Evolutionary conservation across 1,284 basidiomycete genomes (phyloP), one percentile per base, ranked within the genome.

Genomic region (Takashimella tepidaria): DNA sequence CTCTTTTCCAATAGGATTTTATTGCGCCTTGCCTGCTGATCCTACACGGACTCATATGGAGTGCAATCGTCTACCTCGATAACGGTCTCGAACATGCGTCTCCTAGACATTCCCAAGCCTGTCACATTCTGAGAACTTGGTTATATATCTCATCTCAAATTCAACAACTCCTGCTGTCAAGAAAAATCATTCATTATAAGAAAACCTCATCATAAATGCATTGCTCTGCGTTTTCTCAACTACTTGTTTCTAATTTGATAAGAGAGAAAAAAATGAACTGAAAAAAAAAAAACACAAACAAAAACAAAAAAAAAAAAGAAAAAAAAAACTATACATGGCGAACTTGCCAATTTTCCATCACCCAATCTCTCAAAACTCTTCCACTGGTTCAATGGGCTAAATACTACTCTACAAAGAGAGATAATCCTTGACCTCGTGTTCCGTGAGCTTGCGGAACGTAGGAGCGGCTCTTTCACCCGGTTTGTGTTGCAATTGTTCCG

Each of bases 351-450:
- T 8, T 8, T 16, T 16, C 31, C 31, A 37, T 37, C 31, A 8
- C 10, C 31, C 31, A 8, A 37, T 8, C 31, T 37, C 31, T 37
- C 16, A 37, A 37, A 8, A 16, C 31, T 37, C 31, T 37, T 16
- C 16, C n/a, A 37, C 31, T 16, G 8, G 8, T 37, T 8, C 31
- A 37, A 37, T 37, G 8, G 31, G 31, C 31, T 37, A 16, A 16
- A 47, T 6, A n/a, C 21, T 20, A 43, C 37, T 41, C 50, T 74
- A 77, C 62, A 78, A 62, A 21, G 73, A 68, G 25, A 96, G 78
- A 79, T 95, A 97, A 78, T 97, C 92, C 66, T 85, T 84, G 54
- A 97, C 89, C 79, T 97, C 93, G 74, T 92, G 88, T 78, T 96
- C 92, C 21, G 84, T 86, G 67, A 98, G 77, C 76, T 95, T 96